Evolutionary conservation across 257 asterid genomes (phyloP).

Genomic region (Solanum chiquidenum): DNA sequence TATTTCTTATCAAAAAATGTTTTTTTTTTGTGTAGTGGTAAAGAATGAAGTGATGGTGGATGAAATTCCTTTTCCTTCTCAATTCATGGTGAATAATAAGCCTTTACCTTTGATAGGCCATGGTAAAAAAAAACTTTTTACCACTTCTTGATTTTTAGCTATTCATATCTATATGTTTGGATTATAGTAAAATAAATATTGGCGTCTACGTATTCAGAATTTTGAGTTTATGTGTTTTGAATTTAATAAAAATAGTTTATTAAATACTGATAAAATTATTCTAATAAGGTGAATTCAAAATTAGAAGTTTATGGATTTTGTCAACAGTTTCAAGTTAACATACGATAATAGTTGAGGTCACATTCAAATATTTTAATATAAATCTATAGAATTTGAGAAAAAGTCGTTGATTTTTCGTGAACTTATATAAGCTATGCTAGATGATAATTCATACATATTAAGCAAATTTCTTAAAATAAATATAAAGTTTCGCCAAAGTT

Average conservation of each 20-base stretch:
- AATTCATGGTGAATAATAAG: slow-evolving; percentile 17
- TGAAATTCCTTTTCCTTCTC: slow-evolving; percentile 45
- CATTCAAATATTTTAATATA: not conserved
- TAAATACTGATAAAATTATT: not conserved
- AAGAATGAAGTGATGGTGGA: slow-evolving; percentile 41
- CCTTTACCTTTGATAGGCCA: slow-evolving; percentile 42
- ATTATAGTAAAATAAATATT: not conserved
- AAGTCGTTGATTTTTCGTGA: not conserved
- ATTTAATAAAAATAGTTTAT: not conserved
- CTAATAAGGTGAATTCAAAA: fast-evolving
- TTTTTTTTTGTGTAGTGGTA: slow-evolving; percentile 34
- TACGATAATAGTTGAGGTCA: not conserved
- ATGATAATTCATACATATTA: not conserved
- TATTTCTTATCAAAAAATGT: not conserved
- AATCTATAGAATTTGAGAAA: not conserved
- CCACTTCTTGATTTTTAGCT: not conserved
- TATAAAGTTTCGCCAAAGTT: not conserved
- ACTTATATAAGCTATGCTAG: too few relatives aligned
- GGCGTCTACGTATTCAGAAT: not conserved
- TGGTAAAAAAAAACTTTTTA: slow-evolving; percentile 13
- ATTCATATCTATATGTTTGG: slow-evolving; percentile 22
- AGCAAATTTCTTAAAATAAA: not conserved
- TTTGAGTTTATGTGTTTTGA: not conserved
- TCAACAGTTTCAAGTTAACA: not conserved
- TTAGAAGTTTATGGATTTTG: not conserved